Base-by-base conservation (phyloP, 805 yeast genomes). In the Wickerhamia fluorescens region DNA sequence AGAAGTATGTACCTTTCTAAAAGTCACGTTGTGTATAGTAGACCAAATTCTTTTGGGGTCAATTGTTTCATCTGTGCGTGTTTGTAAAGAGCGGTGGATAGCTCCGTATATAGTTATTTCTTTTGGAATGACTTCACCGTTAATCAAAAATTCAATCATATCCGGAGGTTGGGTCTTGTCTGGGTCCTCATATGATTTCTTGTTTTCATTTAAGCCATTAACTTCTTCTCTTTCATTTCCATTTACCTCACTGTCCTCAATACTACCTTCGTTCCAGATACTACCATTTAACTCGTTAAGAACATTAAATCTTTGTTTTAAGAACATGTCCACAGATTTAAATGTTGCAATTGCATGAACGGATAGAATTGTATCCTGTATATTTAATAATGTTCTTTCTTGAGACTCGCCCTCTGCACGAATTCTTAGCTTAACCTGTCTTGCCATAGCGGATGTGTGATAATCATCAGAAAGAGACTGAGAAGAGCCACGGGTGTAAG, bases 91-190 rank as follows among this genome's bases (percentile, higher is more conserved):
- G 27, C 71, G 68, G 47, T 75, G 76, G 5, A 81, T 59, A 0
- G 86, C 88, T 1, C 92, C 92, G 52, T 76, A 82, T 2, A 85
- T 67, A 0, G 95, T 84, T 0, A 83, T 73, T 29, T 73, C 83
- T 21, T 61, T 61, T 3, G 85, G 78, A 16, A 83, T 61, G 0
- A 52, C 57, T 32, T 73, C 75, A 4, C 71, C 84, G 37, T 75
- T 62, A 8, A 78, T 55, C 1, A 57, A 55, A 45, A 84, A 84
- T 31, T 75, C 80, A 30, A 78, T 56, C 9, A 7, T 7, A 10
- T 18, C 20, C n/a, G n/a, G n/a, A n/a, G n/a, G n/a, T n/a, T n/a
- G n/a, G n/a, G n/a, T n/a, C n/a, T n/a, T n/a, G n/a, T n/a, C n/a
- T n/a, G n/a, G n/a, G 29, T 64, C 31, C 3, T 27, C 8, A 16